Base-by-base conservation (phyloP, 1,284 basidiomycete species). In the Pseudozyma pruni region DNA sequence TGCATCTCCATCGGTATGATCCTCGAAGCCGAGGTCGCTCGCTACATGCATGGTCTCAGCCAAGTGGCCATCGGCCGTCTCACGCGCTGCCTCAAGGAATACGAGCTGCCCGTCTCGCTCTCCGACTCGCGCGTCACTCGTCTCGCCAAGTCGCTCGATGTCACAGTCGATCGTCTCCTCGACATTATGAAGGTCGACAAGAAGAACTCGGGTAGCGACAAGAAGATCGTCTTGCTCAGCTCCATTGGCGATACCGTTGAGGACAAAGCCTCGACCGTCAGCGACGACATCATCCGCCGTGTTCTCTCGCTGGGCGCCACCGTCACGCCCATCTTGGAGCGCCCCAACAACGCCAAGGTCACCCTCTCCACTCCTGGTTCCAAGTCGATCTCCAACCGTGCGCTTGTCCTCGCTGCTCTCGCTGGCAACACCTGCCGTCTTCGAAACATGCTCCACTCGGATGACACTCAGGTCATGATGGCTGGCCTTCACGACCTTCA, bases 381-480 rank as follows among this genome's bases (percentile, higher is more conserved):
- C 56, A 98, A 99, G 86, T 94, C 92, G 77, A 92, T 99, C 76
- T 97, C 94, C 4, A 98, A 98, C 84, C 89, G 96, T 40, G 94
- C 93, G 0, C 86, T 99, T 39, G 89, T 98, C 1, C 88, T 99
- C 20, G 95, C 96, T 8, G 94, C 96, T 0, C 88, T 99, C 14
- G 92, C 89, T 0, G 88, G 87, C 41, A 95, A 95, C 13, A 93
- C 90, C 0, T 96, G 94, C 84, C 87, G 90, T 56, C 85, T 99
- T 46, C 90, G 87, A 83, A 98, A 98, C 80, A 85, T 98, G 16
- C 86, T 98, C 38, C 94, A 98, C 83, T 98, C 94, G 9, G 95
- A 98, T 79, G 95, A 99, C 83, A 99, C 95, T 0, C 93, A 94
- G 75, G 95, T 99, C 57, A 98, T 99, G 96, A 98, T 98, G 93